Evolutionary conservation across 1,284 basidiomycete species (phyloP).

Genomic region (Xerocomus nothofagi): DNA sequence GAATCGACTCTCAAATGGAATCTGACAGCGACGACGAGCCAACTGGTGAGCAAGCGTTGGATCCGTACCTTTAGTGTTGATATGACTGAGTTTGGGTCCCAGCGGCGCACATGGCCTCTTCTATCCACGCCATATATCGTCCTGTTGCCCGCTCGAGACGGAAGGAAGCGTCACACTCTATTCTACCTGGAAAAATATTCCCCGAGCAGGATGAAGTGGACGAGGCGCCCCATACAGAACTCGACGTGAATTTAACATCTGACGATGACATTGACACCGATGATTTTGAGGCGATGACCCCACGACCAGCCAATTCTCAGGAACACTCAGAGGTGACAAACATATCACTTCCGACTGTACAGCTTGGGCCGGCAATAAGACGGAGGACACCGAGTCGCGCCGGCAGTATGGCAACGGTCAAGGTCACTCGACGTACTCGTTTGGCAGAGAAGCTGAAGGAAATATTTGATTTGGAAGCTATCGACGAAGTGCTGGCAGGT

Average conservation of each 20-base stretch:
- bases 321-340: slow-evolving; percentile 20
- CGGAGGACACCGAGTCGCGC: slow-evolving; percentile 41
- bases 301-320: slow-evolving; percentile 37
- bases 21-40: slow-evolving; percentile 63
- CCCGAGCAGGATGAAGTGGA: slow-evolving; percentile 12
- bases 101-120: slow-evolving; percentile 59
- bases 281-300: slow-evolving; percentile 53
- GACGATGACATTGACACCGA: slow-evolving; percentile 61
- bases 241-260: slow-evolving; percentile 24
- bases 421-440: slow-evolving; percentile 64
- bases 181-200: slow-evolving; percentile 32
- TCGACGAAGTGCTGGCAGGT: slow-evolving; percentile 84
- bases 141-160: slow-evolving; percentile 70
- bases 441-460: slow-evolving; percentile 84
- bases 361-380: slow-evolving; percentile 27
- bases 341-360: slow-evolving; percentile 7
- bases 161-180: slow-evolving; percentile 36
- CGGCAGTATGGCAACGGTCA: slow-evolving; percentile 70
- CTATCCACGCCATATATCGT: slow-evolving; percentile 83
- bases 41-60: slow-evolving; percentile 30
- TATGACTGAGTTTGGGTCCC: background rate
- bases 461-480: slow-evolving; percentile 77
- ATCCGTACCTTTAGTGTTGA: slow-evolving; percentile 16
- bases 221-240: slow-evolving; percentile 30
- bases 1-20: slow-evolving; percentile 41